Conservation (phyloP, 164 flowering plant species). For the Dillenia suffruticosa region DNA sequence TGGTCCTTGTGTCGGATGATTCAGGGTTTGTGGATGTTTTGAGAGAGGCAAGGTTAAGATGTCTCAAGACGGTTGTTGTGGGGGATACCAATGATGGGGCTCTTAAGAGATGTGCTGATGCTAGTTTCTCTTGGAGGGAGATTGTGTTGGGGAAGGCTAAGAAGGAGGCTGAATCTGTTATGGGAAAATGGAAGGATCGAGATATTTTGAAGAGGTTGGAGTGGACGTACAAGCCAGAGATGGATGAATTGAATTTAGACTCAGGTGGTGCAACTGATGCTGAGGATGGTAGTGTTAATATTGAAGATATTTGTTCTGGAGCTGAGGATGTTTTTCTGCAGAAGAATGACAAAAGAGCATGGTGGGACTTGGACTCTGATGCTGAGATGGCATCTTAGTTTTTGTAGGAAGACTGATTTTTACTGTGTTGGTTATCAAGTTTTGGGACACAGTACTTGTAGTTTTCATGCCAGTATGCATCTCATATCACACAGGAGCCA, state of each 20-base stretch:
- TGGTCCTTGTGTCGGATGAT: constrained; percentile 89
- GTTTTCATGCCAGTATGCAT: too few species aligned
- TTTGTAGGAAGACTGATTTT: too few species aligned
- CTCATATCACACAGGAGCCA: too few species aligned
- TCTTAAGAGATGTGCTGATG: constrained; percentile 75
- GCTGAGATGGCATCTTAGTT: neutral
- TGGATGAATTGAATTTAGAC: constrained; percentile 18
- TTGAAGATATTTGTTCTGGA: constrained; percentile 19
- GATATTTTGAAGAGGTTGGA: constrained; percentile 70
- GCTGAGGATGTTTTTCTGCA: constrained; percentile 16
- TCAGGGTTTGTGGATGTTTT: constrained; percentile 63
- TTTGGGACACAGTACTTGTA: too few species aligned
- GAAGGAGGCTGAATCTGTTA: constrained; percentile 58
- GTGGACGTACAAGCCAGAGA: constrained; percentile 67
- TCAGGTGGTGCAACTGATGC: constrained; percentile 20
- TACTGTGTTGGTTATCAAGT: too few species aligned
- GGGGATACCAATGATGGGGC: constrained; percentile 64
- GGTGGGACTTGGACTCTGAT: constrained; percentile 72
- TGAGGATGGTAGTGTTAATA: constrained; percentile 22
- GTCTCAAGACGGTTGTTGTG: constrained; percentile 81
- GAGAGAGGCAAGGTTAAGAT: constrained; percentile 67
- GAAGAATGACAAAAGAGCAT: constrained; percentile 28
- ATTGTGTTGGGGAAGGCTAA: constrained; percentile 72
- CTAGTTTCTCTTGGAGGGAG: constrained; percentile 74
- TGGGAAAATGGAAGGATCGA: constrained; percentile 79